Evolutionary conservation across 2,329 filamentous ascomycete genomes (phyloP).

Genomic region (Monilinia laxa): DNA sequence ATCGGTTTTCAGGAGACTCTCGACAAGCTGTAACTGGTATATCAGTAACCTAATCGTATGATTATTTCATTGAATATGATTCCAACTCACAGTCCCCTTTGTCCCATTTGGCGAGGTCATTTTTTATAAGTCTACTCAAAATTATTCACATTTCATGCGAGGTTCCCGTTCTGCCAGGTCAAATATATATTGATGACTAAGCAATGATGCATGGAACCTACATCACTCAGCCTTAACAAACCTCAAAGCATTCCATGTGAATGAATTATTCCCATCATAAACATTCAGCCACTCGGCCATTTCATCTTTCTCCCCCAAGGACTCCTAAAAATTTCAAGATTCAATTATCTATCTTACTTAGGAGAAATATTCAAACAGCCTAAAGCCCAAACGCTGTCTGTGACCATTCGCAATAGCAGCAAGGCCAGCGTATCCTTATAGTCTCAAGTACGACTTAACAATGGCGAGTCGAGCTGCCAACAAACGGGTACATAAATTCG

Average conservation of each 20-base stretch:
- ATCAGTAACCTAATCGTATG: conserved; percentile 44
- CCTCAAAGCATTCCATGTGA: conserved; percentile 11
- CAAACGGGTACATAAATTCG: conserved; percentile 56
- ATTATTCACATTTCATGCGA: background rate
- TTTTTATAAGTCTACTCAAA: background rate
- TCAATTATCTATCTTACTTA: background rate
- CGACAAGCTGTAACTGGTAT: conserved; percentile 18
- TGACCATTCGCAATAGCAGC: background rate
- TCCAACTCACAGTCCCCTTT: conserved; percentile 18
- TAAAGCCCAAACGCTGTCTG: background rate
- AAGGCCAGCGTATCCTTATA: conserved; percentile 21
- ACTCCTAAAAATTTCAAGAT: background rate
- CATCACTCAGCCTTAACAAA: conserved; percentile 11
- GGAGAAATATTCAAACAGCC: background rate
- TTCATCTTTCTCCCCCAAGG: background rate
- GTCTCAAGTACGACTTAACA: conserved; percentile 32
- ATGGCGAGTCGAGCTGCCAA: conserved; percentile 74
- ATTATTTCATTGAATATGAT: background rate
- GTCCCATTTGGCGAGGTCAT: conserved; percentile 20
- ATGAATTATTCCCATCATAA: conserved; percentile 13
- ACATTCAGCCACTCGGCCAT: background rate
- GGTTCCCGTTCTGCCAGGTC: background rate
- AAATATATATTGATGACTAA: conserved; percentile 16
- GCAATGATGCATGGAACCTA: background rate
- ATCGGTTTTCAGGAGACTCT: conserved; percentile 48